These are phyloP conservation scores for Saposhnikovia divaricata DNA, from an alignment of 129 eudicot species.

Conservation along the genomic window DNA sequence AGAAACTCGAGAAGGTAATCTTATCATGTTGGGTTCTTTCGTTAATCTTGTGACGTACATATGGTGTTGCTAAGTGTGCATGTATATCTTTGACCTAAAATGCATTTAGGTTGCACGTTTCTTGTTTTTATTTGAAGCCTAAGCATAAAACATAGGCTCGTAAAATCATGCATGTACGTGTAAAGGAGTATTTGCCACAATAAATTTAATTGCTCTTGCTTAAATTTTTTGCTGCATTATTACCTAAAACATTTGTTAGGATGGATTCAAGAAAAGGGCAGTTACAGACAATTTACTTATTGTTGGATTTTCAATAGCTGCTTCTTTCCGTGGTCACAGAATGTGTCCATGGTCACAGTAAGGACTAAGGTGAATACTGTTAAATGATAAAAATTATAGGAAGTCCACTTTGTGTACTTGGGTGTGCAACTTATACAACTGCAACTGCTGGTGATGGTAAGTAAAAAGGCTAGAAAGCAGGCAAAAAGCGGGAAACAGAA, in stretches of 20 bases:
- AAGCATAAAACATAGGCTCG: neutral
- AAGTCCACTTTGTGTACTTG: neutral
- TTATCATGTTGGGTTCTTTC: neutral
- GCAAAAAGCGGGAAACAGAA: neutral
- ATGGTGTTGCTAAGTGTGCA: neutral
- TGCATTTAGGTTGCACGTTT: neutral
- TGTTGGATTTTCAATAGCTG: neutral
- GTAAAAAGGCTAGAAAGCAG: neutral
- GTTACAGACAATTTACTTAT: neutral
- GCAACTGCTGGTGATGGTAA: neutral
- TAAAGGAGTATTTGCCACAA: neutral
- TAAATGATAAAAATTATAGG: neutral
- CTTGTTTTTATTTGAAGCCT: neutral
- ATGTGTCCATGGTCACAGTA: neutral
- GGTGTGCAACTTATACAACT: neutral
- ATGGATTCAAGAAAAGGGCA: neutral
- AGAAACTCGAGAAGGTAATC: slow-evolving; percentile 81
- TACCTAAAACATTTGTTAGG: neutral
- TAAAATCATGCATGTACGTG: neutral
- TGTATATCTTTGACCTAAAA: neutral
- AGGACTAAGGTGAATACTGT: neutral
- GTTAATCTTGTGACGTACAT: neutral
- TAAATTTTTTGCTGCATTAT: neutral
- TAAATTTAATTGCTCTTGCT: neutral
- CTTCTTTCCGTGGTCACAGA: neutral